phyloP scores from a whole-genome alignment of 2,329 filamentous ascomycete species.

The Drechmeria coniospora region DNA sequence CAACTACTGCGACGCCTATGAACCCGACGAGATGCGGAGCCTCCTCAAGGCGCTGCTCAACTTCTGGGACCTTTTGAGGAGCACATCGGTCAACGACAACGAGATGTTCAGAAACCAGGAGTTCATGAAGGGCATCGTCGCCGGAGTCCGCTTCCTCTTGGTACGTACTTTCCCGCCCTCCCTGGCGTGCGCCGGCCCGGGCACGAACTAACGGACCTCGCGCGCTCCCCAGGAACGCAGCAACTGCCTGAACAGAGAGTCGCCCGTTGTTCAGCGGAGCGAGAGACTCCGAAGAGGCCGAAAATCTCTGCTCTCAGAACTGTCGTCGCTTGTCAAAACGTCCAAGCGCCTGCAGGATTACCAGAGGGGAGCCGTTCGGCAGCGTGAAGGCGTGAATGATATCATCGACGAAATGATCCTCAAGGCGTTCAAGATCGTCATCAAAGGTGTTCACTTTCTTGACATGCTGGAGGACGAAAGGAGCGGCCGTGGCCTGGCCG shows the following conservation, averaged over 20 bases:
- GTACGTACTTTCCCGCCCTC: conserved; percentile 37
- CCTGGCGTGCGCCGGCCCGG: no score
- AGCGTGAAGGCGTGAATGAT: conserved; percentile 48
- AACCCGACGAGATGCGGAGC: conserved; percentile 72
- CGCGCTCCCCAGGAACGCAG: conserved; percentile 54
- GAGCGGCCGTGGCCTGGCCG: conserved; percentile 30
- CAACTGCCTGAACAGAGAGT: conserved; percentile 73
- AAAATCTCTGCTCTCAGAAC: conserved; percentile 76
- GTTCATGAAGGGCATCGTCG: conserved; percentile 86
- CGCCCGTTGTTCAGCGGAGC: conserved; percentile 56
- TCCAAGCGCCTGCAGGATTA: conserved; percentile 73
- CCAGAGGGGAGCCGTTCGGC: conserved; percentile 33
- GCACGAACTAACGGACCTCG: no score
- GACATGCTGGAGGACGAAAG: conserved; percentile 64
- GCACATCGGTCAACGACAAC: conserved; percentile 58
- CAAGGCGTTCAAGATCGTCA: conserved; percentile 89
- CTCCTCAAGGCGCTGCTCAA: conserved; percentile 75
- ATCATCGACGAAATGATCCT: conserved; percentile 86
- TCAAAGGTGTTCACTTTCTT: conserved; percentile 73
- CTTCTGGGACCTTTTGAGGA: conserved; percentile 81
- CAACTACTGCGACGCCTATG: conserved; percentile 94
- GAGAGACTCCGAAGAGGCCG: conserved; percentile 65
- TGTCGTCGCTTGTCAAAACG: conserved; percentile 78
- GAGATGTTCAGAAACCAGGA: conserved; percentile 81
- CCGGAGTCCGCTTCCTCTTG: conserved; percentile 77